A percentile compares a stretch with the other conserved stretches of the same genome.
These are phyloP conservation scores for Mucor saturninus DNA, from an alignment of 371 early-diverging fungal genomes.

Conservation along the genomic window DNA sequence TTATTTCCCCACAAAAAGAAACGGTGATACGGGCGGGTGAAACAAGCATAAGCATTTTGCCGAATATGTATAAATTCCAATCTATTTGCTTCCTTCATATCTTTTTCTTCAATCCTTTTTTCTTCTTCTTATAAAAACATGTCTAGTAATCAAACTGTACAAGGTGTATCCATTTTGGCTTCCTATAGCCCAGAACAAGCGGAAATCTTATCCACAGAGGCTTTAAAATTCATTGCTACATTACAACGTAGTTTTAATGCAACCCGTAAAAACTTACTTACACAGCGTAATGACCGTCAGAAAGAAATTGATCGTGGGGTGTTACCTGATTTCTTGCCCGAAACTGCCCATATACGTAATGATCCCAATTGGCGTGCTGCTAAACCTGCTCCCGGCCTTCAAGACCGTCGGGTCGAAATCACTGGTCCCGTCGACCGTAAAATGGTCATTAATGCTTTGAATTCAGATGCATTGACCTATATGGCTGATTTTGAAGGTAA, in stretches of 20 bases:
- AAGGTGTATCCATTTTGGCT: constrained; percentile 36
- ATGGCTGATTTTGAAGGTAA: constrained; percentile 98
- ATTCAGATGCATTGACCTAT: constrained; percentile 90
- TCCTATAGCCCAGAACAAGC: constrained; percentile 44
- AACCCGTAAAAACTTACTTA: constrained; percentile 81
- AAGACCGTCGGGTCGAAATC: constrained; percentile 94
- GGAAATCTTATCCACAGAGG: constrained; percentile 78
- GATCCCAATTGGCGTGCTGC: constrained; percentile 91
- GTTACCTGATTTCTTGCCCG: constrained; percentile 90
- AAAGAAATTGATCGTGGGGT: constrained; percentile 77
- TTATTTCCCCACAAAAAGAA: constrained; percentile 3
- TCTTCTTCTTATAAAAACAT: neutral
- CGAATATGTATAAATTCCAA: neutral
- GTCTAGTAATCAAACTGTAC: constrained; percentile 16
- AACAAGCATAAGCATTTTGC: constrained; percentile 6
- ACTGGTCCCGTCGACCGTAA: constrained; percentile 98
- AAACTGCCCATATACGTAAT: constrained; percentile 88
- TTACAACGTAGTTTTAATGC: constrained; percentile 88
- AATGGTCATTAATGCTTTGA: constrained; percentile 98
- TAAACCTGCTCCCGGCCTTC: constrained; percentile 87
- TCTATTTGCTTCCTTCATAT: too few relatives aligned
- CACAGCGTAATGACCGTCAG: constrained; percentile 76
- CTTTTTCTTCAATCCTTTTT: neutral
- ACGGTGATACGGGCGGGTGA: neutral
- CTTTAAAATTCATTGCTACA: constrained; percentile 82